phyloP scores from a whole-genome alignment of 2,329 filamentous ascomycete genomes.

The Drechslerella coelobrocha region DNA sequence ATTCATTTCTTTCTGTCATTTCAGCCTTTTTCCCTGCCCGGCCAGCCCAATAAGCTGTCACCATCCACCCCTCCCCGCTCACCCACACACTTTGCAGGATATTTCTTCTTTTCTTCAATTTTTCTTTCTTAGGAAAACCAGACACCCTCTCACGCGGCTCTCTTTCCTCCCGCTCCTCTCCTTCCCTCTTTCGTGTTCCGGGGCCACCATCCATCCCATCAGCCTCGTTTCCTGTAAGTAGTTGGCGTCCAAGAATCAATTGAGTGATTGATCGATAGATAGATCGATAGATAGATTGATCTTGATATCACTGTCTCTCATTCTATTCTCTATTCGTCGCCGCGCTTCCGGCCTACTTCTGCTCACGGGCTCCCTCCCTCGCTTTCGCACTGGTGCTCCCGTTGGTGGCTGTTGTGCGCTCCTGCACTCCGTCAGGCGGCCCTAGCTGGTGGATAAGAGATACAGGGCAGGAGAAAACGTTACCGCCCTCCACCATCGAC shows the following conservation, averaged over 20 bases:
- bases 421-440: slow-evolving; percentile 23
- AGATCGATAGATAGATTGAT: slow-evolving; percentile 1
- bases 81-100: slow-evolving; percentile 39
- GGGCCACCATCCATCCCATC: slow-evolving; percentile 14
- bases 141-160: slow-evolving; percentile 28
- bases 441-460: slow-evolving; percentile 40
- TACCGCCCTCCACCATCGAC: not conserved
- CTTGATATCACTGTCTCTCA: slow-evolving; percentile 2
- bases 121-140: slow-evolving; percentile 6
- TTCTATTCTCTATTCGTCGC: not conserved
- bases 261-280: slow-evolving; percentile 4
- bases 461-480: slow-evolving; percentile 23
- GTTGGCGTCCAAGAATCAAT: not conserved
- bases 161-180: slow-evolving; percentile 29
- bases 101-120: slow-evolving; percentile 49
- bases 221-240: slow-evolving; percentile 20
- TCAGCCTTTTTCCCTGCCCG: slow-evolving; percentile 52
- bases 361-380: slow-evolving; percentile 16
- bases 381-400: not conserved
- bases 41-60: slow-evolving; percentile 52
- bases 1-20: slow-evolving; percentile 51
- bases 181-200: slow-evolving; percentile 46
- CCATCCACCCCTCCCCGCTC: slow-evolving; percentile 34
- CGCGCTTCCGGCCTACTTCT: slow-evolving; percentile 36
- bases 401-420: slow-evolving; percentile 35